These are phyloP conservation scores for Aphanomyces cochlioides DNA, from an alignment of 352 stramenopile species.

Conservation along the genomic window DNA sequence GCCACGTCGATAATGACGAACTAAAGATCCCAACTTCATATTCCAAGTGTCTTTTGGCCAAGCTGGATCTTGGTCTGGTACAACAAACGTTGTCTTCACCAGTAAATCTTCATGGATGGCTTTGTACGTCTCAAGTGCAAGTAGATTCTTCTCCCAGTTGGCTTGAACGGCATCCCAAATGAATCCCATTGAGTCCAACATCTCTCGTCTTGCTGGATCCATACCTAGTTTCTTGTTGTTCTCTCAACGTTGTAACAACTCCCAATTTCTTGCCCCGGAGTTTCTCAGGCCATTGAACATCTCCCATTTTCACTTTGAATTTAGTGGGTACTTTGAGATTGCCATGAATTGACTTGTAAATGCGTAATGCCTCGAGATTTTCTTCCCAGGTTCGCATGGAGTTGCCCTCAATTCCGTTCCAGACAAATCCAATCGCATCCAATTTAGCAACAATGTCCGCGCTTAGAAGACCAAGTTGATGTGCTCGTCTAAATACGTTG, in stretches of 20 bases:
- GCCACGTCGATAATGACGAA: background rate
- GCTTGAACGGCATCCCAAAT: slow-evolving; percentile 7
- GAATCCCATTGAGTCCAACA: background rate
- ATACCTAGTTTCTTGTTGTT: background rate
- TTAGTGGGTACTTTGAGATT: background rate
- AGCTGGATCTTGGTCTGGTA: background rate
- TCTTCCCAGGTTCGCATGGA: background rate
- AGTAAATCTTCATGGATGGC: background rate
- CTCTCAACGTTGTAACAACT: too few species aligned
- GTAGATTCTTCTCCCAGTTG: slow-evolving; percentile 7
- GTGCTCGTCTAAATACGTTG: background rate
- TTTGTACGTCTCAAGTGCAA: slow-evolving; percentile 7
- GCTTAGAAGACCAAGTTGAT: background rate
- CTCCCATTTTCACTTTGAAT: background rate
- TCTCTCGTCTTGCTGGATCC: background rate
- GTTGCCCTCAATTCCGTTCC: background rate
- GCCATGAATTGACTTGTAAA: slow-evolving; percentile 19
- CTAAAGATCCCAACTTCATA: background rate
- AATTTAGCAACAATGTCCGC: slow-evolving; percentile 9
- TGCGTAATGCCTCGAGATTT: background rate
- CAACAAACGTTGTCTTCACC: slow-evolving; percentile 1
- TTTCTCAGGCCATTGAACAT: background rate
- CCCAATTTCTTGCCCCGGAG: slow-evolving; percentile 11
- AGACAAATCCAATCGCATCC: slow-evolving; percentile 16
- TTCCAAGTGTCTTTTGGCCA: background rate